Evolutionary conservation across 768 basidiomycete species (phyloP), one percentile per base, ranked within the genome.

Genomic region (Suillus lakei): DNA sequence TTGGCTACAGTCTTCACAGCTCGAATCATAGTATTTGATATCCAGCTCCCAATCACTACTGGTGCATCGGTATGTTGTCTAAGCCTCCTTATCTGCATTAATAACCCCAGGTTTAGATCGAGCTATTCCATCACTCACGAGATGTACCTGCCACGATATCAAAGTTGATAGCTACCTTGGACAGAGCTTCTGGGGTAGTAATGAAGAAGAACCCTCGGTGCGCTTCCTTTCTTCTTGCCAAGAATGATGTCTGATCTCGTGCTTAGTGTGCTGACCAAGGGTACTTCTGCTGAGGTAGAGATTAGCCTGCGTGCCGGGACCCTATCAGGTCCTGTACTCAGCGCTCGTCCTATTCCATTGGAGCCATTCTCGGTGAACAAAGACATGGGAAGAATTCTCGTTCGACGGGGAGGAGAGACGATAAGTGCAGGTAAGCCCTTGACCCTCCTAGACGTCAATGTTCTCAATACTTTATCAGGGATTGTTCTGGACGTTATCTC

Each of bases 111-210:
- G 64, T 28, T 50, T 70, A 93, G 94, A 85, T 99, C 53, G 98
- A 99, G 75, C 80, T 99, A 13, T 99, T 95, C 79, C 94, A 98
- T 73, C 96, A 99, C 73, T 96, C 95, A 1, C 85, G 88, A 50
- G 95, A 99, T 74, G 88, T 97, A 3, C 95, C 98, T 10, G 97
- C 95, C 1, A 93, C 91, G 13, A 86, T 98, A 61, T 86, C 88
- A 5, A 94, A 91, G 69, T 82, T 99, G 34, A 76, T 92, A n/a
- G 84, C 91, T 1, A 89, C 86, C 0, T 77, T 96, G 12, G 97
- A 99, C 72, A 87, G 94, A 62, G 78, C 88, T 0, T 87, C 88
- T 2, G 96, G 96, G 0, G 82, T 84, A 60, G 85, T 92, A 1
- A 73, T 88, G 38, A 96, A 91, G 80, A 80, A 79, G 64, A 93